Evolutionary conservation across 805 yeast genomes (phyloP), one percentile per base, ranked within the genome.

Genomic region (Saccharomyces kudriavzevii): DNA sequence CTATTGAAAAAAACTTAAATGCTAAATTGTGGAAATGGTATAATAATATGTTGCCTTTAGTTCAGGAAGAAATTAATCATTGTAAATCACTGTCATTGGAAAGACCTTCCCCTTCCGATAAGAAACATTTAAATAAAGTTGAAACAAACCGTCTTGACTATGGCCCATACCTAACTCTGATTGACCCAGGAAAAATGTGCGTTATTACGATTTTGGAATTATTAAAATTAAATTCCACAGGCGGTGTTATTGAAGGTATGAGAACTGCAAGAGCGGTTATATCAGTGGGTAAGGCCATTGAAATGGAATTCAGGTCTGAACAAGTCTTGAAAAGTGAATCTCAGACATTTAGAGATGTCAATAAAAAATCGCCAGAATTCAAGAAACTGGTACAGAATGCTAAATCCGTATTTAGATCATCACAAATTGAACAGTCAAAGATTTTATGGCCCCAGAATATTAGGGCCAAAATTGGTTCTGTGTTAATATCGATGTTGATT

Each of bases 1-100:
- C 81, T 3, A 68, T 82, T 40, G 79, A 81, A 48, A 79, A 81
- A 54, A 78, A 81, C 11, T 72, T 91, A 43, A 90, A 89, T 54
- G 84, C 83, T 1, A 83, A 83, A 59, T 71, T 94, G 43, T 94
- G 89, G 81, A 80, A 81, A 55, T 94, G 99, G 99, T 85, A 85
- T 59, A 77, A 77, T 51, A 83, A 81, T 48, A 76, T 91, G 79
- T 69, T 83, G 29, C 94, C 96, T 0, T 72, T 83, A 50, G 78
- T 94, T 13, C 73, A 81, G 57, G 80, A 81, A 57, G 97, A 89
- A 67, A 77, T 82, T 10, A 72, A 72, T 43, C 74, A 77, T 20
- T 82, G 91, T 63, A 68, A 77, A 52, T 71, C 75, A 31, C 70
- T 83, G 2, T 55, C 66, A 17, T 56, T 66, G 22, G 69, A 65